A percentile compares a stretch with the other conserved stretches of the same genome.
Evolutionary conservation across 331 rosid species (phyloP).

Genomic region (Spiraea crenata): DNA sequence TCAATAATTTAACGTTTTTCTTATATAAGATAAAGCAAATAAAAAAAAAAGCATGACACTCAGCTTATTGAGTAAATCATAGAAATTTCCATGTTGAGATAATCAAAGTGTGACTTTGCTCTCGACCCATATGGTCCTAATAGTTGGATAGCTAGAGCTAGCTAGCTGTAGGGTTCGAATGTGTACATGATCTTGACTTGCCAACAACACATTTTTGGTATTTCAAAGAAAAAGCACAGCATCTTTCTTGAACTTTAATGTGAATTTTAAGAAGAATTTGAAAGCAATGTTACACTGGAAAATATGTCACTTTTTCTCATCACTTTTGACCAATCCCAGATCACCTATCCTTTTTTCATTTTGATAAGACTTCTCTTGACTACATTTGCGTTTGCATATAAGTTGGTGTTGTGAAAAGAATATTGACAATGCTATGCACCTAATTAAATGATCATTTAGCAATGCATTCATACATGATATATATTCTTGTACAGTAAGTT

Average conservation of each 20-base stretch:
- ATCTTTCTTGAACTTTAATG: background rate
- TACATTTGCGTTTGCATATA: background rate
- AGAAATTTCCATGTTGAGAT: background rate
- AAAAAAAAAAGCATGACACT: too few species aligned
- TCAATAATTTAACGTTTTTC: too few species aligned
- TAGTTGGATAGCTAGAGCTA: too few species aligned
- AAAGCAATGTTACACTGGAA: slow-evolving; percentile 6
- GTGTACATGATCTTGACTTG: slow-evolving; percentile 16
- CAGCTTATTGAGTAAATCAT: background rate
- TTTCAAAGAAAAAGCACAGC: background rate
- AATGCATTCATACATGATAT: background rate
- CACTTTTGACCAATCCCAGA: background rate
- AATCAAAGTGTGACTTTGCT: background rate
- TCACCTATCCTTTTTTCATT: background rate
- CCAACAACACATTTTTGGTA: slow-evolving; percentile 3
- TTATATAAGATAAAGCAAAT: too few species aligned
- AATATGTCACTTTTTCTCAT: background rate
- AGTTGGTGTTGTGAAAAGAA: background rate
- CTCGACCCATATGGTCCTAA: background rate
- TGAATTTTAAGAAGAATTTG: background rate
- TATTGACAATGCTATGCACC: background rate
- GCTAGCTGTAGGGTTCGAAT: too few species aligned
- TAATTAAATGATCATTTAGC: background rate
- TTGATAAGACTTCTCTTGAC: background rate
- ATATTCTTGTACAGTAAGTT: too few species aligned